Conservation (phyloP, 2,329 filamentous ascomycete genomes). For the Ophiosphaerella narmari region DNA sequence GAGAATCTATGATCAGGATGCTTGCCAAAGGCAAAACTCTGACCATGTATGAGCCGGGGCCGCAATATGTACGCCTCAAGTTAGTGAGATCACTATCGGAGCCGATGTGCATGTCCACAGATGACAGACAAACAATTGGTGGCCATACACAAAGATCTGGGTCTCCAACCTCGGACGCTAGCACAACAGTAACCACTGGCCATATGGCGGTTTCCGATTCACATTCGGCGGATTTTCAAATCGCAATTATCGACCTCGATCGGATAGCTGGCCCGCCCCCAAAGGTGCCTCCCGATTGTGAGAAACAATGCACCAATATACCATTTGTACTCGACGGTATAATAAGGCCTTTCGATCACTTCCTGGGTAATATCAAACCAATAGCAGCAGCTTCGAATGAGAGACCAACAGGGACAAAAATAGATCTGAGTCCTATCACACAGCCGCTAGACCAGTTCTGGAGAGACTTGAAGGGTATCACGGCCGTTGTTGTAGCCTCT, state of each 20-base stretch:
- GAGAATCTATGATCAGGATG: conserved; percentile 31
- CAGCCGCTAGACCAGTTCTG: conserved; percentile 7
- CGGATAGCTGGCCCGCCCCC: not conserved
- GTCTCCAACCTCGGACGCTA: too few relatives aligned
- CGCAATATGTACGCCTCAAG: conserved; percentile 16
- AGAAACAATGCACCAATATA: not conserved
- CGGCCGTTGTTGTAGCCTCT: conserved; percentile 19
- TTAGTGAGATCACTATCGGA: conserved; percentile 7
- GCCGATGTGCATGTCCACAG: not conserved
- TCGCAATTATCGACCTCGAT: not conserved
- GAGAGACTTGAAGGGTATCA: conserved; percentile 15
- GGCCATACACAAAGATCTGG: not conserved
- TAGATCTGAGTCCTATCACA: not conserved
- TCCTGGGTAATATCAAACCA: conserved; percentile 2
- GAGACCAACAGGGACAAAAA: not conserved
- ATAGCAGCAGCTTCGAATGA: not conserved
- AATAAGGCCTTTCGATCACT: conserved; percentile 3
- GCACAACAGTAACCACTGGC: too few relatives aligned
- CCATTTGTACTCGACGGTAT: not conserved
- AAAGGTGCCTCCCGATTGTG: conserved; percentile 10
- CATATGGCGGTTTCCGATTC: not conserved
- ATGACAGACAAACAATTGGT: not conserved
- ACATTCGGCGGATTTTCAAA: conserved; percentile 8
- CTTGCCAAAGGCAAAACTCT: conserved; percentile 31
- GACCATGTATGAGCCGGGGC: conserved; percentile 32